A percentile compares a stretch with the other conserved stretches of the same genome.
Conservation (phyloP, 192 early-diverging fungal genomes). For the Gryganskiella cystojenkinii region DNA sequence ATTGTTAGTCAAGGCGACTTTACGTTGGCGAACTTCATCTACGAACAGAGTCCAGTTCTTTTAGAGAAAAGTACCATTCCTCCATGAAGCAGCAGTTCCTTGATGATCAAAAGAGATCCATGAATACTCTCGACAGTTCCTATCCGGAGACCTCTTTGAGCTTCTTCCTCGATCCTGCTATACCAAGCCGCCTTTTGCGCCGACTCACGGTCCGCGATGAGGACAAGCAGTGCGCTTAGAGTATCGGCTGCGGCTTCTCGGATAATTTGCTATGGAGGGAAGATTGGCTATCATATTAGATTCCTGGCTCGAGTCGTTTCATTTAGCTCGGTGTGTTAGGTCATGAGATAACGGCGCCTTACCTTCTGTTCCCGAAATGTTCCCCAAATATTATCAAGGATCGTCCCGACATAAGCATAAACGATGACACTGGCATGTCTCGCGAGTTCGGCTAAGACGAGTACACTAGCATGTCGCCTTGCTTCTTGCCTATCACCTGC, state of each 20-base stretch:
- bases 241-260: slow-evolving; percentile 88
- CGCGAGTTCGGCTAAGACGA: slow-evolving; percentile 79
- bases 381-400: slow-evolving; percentile 85
- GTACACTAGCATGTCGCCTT: slow-evolving; percentile 80
- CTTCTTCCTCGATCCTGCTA: slow-evolving; percentile 82
- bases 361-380: slow-evolving; percentile 83
- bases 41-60: neutral
- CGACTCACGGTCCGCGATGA: slow-evolving; percentile 83
- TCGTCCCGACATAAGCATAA: slow-evolving; percentile 82
- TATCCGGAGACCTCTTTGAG: slow-evolving; percentile 72
- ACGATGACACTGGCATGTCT: slow-evolving; percentile 83
- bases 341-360: no score
- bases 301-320: neutral
- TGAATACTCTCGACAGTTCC: slow-evolving; percentile 81
- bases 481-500: slow-evolving; percentile 79
- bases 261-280: slow-evolving; percentile 57
- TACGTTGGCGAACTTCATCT: neutral
- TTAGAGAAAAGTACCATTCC: slow-evolving; percentile 67
- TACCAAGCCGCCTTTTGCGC: slow-evolving; percentile 73
- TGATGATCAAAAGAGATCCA: slow-evolving; percentile 83
- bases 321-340: neutral
- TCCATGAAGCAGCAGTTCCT: slow-evolving; percentile 82
- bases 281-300: neutral
- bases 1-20: no score
- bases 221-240: slow-evolving; percentile 78